Conservation (phyloP, 495 filamentous ascomycete species). For the Paragyromitra xinjiangensis region DNA sequence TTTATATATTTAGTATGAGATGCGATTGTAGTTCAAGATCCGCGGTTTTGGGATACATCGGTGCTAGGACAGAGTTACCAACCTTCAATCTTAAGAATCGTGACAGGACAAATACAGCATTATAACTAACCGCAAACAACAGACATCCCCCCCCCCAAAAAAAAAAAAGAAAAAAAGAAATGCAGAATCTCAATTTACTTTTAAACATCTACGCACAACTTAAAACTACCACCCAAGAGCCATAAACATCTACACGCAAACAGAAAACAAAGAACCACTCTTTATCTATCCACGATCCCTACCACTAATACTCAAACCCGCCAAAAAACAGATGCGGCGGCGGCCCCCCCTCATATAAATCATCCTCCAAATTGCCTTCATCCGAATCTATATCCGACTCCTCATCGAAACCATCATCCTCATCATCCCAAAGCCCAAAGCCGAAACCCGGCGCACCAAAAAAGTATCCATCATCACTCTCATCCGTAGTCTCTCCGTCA, state of each 20-base stretch:
- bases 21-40: neutral
- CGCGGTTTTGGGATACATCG: too few relatives aligned
- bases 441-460: conserved; percentile 18
- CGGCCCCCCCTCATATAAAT: neutral
- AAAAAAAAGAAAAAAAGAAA: neutral
- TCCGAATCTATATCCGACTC: conserved; percentile 4
- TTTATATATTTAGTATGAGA: neutral
- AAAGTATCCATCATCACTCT: conserved; percentile 16
- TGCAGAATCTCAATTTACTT: conserved; percentile 6
- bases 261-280: neutral
- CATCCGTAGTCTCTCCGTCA: neutral
- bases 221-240: neutral
- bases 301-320: neutral
- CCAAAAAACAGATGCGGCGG: conserved; percentile 3
- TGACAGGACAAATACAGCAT: neutral
- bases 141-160: neutral
- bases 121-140: neutral
- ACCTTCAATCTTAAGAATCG: neutral
- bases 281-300: neutral
- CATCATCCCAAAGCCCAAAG: conserved; percentile 22
- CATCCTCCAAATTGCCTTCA: conserved; percentile 1
- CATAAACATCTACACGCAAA: neutral
- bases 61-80: neutral
- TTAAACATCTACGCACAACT: neutral
- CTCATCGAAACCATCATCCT: conserved; percentile 12